Conservation (phyloP, 148 eudicot genomes). For the Dianthus caryophyllus region DNA sequence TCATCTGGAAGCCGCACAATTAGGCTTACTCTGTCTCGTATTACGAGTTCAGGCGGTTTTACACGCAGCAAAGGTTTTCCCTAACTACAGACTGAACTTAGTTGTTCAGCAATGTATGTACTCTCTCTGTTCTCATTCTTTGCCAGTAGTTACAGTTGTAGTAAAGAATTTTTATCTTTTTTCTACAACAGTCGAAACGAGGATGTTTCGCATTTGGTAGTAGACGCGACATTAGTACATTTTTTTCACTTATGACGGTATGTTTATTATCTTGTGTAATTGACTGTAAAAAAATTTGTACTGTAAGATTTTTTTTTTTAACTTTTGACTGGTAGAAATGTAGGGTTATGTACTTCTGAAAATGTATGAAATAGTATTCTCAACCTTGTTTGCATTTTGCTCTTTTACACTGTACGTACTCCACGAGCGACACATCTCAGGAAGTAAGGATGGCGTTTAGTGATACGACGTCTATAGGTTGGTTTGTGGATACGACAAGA, state of each 20-base stretch:
- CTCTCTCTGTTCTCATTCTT: constrained; percentile 23
- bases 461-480: no score
- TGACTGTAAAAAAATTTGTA: constrained; percentile 24
- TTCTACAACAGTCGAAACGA: not conserved
- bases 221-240: constrained; percentile 12
- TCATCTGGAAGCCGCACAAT: constrained; percentile 48
- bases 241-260: constrained; percentile 12
- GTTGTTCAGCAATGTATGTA: constrained; percentile 28
- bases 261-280: constrained; percentile 10
- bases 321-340: constrained; percentile 22
- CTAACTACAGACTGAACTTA: constrained; percentile 29
- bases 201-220: constrained; percentile 9
- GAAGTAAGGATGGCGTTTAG: no score
- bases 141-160: constrained; percentile 16
- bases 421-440: no score
- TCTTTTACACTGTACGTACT: not conserved
- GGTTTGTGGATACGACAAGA: no score
- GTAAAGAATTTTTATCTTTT: constrained; percentile 6
- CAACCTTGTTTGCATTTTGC: not conserved
- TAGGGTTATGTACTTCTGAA: not conserved
- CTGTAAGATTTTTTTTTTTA: constrained; percentile 12
- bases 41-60: constrained; percentile 44
- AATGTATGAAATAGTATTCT: constrained; percentile 1
- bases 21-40: constrained; percentile 37
- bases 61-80: constrained; percentile 45